A percentile compares a stretch with the other conserved stretches of the same genome.
phyloP scores from a whole-genome alignment of 2,329 filamentous ascomycete species.

The Diaporthe sp. region DNA sequence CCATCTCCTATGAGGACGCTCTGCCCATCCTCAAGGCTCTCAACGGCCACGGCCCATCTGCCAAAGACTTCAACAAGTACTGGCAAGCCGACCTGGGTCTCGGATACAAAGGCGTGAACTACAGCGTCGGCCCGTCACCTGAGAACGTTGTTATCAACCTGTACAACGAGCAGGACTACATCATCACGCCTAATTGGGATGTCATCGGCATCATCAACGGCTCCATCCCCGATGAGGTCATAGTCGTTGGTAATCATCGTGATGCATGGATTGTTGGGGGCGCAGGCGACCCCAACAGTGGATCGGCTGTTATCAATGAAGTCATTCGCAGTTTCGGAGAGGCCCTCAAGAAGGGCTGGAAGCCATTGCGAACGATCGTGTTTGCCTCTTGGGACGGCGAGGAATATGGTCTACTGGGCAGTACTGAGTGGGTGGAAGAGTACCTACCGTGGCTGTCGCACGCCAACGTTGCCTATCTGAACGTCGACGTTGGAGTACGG shows the following conservation, averaged over 20 bases:
- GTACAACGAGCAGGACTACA: constrained; percentile 78
- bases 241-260: constrained; percentile 80
- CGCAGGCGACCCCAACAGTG: constrained; percentile 85
- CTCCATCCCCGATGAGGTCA: constrained; percentile 63
- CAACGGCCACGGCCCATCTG: constrained; percentile 80
- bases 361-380: constrained; percentile 68
- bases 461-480: constrained; percentile 82
- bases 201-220: constrained; percentile 87
- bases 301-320: constrained; percentile 84
- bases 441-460: constrained; percentile 81
- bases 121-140: constrained; percentile 62
- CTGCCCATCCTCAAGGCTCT: constrained; percentile 83
- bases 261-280: constrained; percentile 93
- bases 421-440: constrained; percentile 90
- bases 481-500: constrained; percentile 74
- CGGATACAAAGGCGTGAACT: constrained; percentile 59
- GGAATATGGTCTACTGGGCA: constrained; percentile 85
- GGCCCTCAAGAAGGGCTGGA: constrained; percentile 72
- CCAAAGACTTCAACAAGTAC: constrained; percentile 73
- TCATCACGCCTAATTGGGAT: constrained; percentile 80
- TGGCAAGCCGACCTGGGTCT: constrained; percentile 69
- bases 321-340: constrained; percentile 81
- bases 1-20: constrained; percentile 83
- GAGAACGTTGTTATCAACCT: constrained; percentile 73
- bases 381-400: constrained; percentile 81